Evolutionary conservation across 352 stramenopile genomes (phyloP).

Genomic region (Globisporangium camurandrum): DNA sequence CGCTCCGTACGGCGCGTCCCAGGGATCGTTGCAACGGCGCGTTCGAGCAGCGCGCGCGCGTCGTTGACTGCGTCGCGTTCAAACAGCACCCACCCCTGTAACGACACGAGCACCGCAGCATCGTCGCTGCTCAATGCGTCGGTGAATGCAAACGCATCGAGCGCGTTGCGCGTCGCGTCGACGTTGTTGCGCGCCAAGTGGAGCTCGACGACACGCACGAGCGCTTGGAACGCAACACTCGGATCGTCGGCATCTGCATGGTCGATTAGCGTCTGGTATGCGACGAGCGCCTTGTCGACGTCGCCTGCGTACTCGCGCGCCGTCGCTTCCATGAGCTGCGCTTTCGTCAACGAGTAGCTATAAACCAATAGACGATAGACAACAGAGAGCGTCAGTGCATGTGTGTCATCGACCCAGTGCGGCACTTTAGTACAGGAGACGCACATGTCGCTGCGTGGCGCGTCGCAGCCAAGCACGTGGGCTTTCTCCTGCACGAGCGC

Average conservation of each 20-base stretch:
- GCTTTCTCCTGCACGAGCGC: slow-evolving; percentile 39
- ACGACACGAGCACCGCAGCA: slow-evolving; percentile 17
- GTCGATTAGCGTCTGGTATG: slow-evolving; percentile 27
- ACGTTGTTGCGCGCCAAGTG: slow-evolving; percentile 22
- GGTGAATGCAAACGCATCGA: slow-evolving; percentile 17
- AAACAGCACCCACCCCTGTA: slow-evolving; percentile 46
- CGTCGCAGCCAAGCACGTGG: slow-evolving; percentile 22
- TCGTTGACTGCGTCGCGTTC: slow-evolving; percentile 26
- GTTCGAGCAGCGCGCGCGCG: slow-evolving; percentile 31
- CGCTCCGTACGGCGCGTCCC: slow-evolving; percentile 10
- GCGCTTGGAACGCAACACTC: slow-evolving; percentile 21
- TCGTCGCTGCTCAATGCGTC: slow-evolving; percentile 10
- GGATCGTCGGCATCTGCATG: slow-evolving; percentile 16
- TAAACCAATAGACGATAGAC: not conserved
- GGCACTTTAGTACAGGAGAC: no score
- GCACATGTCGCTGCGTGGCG: slow-evolving; percentile 33
- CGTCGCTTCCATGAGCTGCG: slow-evolving; percentile 47
- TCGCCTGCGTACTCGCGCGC: slow-evolving; percentile 42
- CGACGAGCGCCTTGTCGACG: slow-evolving; percentile 32
- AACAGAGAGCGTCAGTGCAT: not conserved
- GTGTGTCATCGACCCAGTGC: no score
- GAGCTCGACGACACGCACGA: slow-evolving; percentile 37
- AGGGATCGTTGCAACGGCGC: slow-evolving; percentile 22
- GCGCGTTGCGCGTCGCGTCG: slow-evolving; percentile 21
- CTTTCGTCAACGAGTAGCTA: slow-evolving; percentile 49